Evolutionary conservation across 2,329 filamentous ascomycete genomes (phyloP).

Genomic region (Fusarium heterosporum): DNA sequence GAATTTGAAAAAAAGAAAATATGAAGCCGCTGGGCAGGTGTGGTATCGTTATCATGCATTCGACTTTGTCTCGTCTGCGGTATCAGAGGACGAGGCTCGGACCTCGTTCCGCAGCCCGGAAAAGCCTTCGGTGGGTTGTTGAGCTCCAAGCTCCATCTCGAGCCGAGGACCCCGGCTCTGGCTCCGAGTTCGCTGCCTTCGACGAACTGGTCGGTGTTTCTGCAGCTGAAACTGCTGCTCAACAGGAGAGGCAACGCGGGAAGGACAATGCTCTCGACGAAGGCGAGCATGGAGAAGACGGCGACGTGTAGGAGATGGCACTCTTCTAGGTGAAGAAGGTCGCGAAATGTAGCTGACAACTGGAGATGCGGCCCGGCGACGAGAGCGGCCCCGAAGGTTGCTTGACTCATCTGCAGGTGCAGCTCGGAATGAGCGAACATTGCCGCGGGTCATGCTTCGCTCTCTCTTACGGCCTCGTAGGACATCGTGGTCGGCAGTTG

Average conservation of each 20-base stretch:
- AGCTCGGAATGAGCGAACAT: conserved; percentile 48
- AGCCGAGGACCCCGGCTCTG: conserved; percentile 52
- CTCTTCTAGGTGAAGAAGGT: conserved; percentile 50
- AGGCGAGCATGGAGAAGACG: conserved; percentile 57
- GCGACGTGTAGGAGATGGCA: conserved; percentile 56
- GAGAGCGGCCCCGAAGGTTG: conserved; percentile 57
- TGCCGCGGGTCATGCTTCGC: conserved; percentile 53
- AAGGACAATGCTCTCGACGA: conserved; percentile 59
- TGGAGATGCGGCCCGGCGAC: conserved; percentile 55
- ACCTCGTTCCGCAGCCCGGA: conserved; percentile 54
- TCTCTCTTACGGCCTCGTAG: conserved; percentile 56
- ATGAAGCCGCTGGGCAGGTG: not conserved
- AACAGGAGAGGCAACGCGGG: conserved; percentile 53
- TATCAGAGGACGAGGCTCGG: conserved; percentile 43
- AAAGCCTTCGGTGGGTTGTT: conserved; percentile 45
- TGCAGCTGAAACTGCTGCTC: conserved; percentile 45
- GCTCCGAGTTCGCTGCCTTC: conserved; percentile 55
- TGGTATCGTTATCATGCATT: conserved; percentile 13
- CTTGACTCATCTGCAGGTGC: conserved; percentile 55
- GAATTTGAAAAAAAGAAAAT: conserved; percentile 2
- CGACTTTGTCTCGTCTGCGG: conserved; percentile 32
- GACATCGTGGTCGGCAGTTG: conserved; percentile 46
- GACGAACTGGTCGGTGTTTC: conserved; percentile 48
- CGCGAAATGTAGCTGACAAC: conserved; percentile 49
- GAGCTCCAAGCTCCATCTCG: conserved; percentile 47